Percentiles rank a stretch among this genome's conserved stretches.
phyloP scores from a whole-genome alignment of 2,329 filamentous ascomycete genomes.

The Arthrobotrys entomopaga region DNA sequence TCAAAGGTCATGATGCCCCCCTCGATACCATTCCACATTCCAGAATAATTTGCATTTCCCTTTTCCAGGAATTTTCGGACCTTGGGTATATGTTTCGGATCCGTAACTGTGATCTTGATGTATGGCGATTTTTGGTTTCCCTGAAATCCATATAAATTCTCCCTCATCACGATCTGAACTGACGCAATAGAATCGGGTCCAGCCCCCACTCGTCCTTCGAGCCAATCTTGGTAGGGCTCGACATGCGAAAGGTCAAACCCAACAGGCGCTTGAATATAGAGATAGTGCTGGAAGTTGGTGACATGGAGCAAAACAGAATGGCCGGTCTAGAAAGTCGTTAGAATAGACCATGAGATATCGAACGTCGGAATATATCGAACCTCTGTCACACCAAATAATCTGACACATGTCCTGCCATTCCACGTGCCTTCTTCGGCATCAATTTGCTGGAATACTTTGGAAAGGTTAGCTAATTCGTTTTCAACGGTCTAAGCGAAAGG shows the following conservation, averaged over 20 bases:
- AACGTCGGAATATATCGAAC: slow-evolving; percentile 62
- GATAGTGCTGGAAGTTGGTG: slow-evolving; percentile 93
- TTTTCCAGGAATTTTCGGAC: slow-evolving; percentile 80
- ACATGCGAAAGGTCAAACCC: slow-evolving; percentile 83
- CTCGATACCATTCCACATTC: slow-evolving; percentile 79
- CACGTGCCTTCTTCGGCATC: slow-evolving; percentile 91
- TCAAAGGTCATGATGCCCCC: slow-evolving; percentile 89
- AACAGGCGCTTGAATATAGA: slow-evolving; percentile 89
- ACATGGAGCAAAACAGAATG: slow-evolving; percentile 96
- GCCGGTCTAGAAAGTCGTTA: slow-evolving; percentile 66
- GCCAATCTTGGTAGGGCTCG: slow-evolving; percentile 77
- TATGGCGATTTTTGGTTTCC: slow-evolving; percentile 92
- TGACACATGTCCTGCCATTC: slow-evolving; percentile 77
- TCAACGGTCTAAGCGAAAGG: neutral
- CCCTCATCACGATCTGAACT: slow-evolving; percentile 81
- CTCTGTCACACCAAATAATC: slow-evolving; percentile 92
- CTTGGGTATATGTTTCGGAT: slow-evolving; percentile 82
- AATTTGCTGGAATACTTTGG: slow-evolving; percentile 82
- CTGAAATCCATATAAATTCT: slow-evolving; percentile 93
- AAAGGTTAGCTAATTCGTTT: slow-evolving; percentile 2
- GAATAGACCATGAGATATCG: slow-evolving; percentile 44
- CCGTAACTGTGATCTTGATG: slow-evolving; percentile 89
- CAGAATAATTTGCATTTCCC: slow-evolving; percentile 85
- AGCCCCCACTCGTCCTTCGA: slow-evolving; percentile 78
- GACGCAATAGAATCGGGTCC: slow-evolving; percentile 79